phyloP scores from a whole-genome alignment of 2,329 filamentous ascomycete species.

The Fusarium globosum region DNA sequence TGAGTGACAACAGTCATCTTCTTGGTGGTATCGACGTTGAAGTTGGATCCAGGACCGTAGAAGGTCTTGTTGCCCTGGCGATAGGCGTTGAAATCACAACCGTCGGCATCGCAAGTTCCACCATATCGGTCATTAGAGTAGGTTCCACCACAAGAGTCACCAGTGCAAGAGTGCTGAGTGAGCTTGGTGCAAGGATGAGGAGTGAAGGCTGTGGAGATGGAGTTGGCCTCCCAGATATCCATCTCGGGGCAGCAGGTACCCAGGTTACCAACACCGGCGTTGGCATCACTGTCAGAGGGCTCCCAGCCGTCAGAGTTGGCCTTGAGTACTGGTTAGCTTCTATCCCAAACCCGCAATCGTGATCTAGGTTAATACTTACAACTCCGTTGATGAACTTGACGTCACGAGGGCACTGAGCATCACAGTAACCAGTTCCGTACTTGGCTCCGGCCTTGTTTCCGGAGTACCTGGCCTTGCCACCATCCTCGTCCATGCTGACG shows the following conservation, averaged over 20 bases:
- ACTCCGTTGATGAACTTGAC: conserved; percentile 68
- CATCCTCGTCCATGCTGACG: conserved; percentile 69
- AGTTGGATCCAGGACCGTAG: conserved; percentile 66
- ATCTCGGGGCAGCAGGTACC: conserved; percentile 73
- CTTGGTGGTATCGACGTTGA: conserved; percentile 68
- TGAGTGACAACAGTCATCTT: conserved; percentile 75
- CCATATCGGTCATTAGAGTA: conserved; percentile 65
- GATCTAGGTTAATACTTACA: conserved; percentile 43
- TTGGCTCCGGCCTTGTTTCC: conserved; percentile 65
- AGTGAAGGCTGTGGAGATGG: conserved; percentile 71
- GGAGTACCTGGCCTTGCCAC: conserved; percentile 61
- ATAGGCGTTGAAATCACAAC: conserved; percentile 78
- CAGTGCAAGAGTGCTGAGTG: conserved; percentile 62
- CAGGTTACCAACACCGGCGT: conserved; percentile 62
- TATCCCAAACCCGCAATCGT: background rate
- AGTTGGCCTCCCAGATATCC: conserved; percentile 74
- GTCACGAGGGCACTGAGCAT: conserved; percentile 64
- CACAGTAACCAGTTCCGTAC: conserved; percentile 69
- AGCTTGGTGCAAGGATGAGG: conserved; percentile 70
- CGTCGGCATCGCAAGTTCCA: conserved; percentile 74
- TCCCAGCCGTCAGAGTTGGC: conserved; percentile 65
- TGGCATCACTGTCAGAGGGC: conserved; percentile 63
- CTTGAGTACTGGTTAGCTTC: conserved; percentile 49
- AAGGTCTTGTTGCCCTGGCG: conserved; percentile 72
- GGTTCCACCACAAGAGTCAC: conserved; percentile 64